phyloP scores from a whole-genome alignment of 2,329 filamentous ascomycete genomes.

The Basipetospora chlamydospora region DNA sequence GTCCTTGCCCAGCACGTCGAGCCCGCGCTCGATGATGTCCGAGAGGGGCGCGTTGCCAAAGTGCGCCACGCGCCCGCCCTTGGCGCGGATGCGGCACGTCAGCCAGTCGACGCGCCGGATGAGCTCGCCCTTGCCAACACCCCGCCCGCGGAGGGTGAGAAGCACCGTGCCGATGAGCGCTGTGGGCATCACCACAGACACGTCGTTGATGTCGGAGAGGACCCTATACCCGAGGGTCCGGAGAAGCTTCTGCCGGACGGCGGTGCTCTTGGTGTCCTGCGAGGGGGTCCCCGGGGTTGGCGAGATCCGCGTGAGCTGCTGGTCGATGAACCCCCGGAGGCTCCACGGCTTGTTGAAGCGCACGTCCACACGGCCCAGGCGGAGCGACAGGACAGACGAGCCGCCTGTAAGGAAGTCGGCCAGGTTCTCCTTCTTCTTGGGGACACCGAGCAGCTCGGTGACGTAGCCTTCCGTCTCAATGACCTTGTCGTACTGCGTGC shows the following conservation, averaged over 20 bases:
- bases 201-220: slow-evolving; percentile 83
- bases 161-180: slow-evolving; percentile 89
- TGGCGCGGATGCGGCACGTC: slow-evolving; percentile 61
- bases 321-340: slow-evolving; percentile 62
- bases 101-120: slow-evolving; percentile 85
- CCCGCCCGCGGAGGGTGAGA: slow-evolving; percentile 77
- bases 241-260: slow-evolving; percentile 56
- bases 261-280: slow-evolving; percentile 25
- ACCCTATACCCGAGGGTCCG: slow-evolving; percentile 85
- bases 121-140: slow-evolving; percentile 77
- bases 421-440: slow-evolving; percentile 91
- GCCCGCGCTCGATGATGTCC: slow-evolving; percentile 72
- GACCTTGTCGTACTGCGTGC: slow-evolving; percentile 97
- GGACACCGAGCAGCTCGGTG: slow-evolving; percentile 80
- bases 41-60: slow-evolving; percentile 70
- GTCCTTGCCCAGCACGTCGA: slow-evolving; percentile 82
- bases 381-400: slow-evolving; percentile 76
- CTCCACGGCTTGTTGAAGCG: slow-evolving; percentile 97
- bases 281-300: slow-evolving; percentile 19
- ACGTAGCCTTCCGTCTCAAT: slow-evolving; percentile 97
- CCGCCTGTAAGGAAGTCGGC: slow-evolving; percentile 72
- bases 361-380: slow-evolving; percentile 83
- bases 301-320: slow-evolving; percentile 48
- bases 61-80: slow-evolving; percentile 85
- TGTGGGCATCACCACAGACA: slow-evolving; percentile 96